phyloP scores from a whole-genome alignment of 164 flowering plant genomes.

The Vitis cinerea region DNA sequence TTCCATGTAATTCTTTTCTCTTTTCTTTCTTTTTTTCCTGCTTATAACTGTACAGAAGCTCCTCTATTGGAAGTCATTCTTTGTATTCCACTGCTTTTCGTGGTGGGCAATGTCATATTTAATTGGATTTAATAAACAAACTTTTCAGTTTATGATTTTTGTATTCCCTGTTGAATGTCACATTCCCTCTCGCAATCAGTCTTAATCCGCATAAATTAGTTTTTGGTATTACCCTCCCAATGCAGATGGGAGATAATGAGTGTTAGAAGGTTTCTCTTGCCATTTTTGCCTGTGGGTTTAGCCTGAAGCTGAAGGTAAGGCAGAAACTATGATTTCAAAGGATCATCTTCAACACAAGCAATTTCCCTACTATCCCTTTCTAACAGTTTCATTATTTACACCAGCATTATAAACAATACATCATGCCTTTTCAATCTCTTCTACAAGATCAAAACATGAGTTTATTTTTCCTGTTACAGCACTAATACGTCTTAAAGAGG shows the following conservation, averaged over 20 bases:
- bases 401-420: too few species aligned
- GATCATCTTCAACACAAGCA: too few species aligned
- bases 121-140: background rate
- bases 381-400: too few species aligned
- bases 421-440: too few species aligned
- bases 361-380: too few species aligned
- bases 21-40: background rate
- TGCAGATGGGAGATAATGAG: background rate
- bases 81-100: background rate
- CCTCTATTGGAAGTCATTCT: background rate
- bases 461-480: too few species aligned
- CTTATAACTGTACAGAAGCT: background rate
- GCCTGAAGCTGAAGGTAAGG: too few species aligned
- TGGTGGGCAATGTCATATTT: slow-evolving; percentile 1
- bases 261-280: background rate
- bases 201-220: background rate
- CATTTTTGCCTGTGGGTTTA: background rate
- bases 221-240: background rate
- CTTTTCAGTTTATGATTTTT: background rate
- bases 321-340: too few species aligned
- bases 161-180: background rate
- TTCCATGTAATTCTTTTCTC: background rate
- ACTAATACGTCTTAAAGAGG: too few species aligned
- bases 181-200: background rate
- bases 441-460: too few species aligned